A percentile compares a stretch with the other conserved stretches of the same genome.
phyloP scores from a whole-genome alignment of 345 rosid species.

The Theobroma cacao region DNA sequence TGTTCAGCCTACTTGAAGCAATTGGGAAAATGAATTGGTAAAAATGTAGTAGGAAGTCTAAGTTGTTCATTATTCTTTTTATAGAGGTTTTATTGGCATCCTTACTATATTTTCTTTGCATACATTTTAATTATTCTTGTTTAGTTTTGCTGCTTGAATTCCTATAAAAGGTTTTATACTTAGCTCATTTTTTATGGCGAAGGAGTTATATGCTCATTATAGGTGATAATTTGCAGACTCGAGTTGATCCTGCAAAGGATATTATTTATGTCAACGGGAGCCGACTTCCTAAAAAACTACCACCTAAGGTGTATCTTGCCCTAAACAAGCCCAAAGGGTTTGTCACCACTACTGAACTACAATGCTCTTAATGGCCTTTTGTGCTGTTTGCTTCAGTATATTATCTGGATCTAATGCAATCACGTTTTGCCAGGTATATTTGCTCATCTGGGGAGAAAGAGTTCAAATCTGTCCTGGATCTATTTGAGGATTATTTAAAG shows the following conservation, averaged over 20 bases:
- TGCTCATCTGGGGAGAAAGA: constrained; percentile 92
- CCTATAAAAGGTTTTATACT: neutral
- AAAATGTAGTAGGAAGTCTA: neutral
- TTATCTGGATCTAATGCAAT: neutral
- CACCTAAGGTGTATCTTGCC: constrained; percentile 87
- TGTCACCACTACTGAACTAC: constrained; percentile 20
- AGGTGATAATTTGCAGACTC: constrained; percentile 51
- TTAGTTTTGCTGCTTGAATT: neutral
- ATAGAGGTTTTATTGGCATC: neutral
- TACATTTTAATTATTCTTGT: neutral
- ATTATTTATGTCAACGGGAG: constrained; percentile 81
- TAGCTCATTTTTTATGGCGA: neutral
- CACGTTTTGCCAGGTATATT: constrained; percentile 60
- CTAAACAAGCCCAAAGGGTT: constrained; percentile 99
- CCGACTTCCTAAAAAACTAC: constrained; percentile 83
- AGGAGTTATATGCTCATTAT: neutral
- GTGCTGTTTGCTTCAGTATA: constrained; percentile 3
- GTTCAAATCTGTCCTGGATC: constrained; percentile 56
- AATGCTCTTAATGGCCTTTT: constrained; percentile 4
- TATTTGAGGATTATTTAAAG: constrained; percentile 69
- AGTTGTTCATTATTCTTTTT: neutral
- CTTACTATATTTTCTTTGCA: neutral
- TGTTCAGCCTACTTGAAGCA: neutral
- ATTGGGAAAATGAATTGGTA: neutral
- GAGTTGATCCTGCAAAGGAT: constrained; percentile 82